Base-by-base conservation (phyloP, 805 yeast species). In the Naumovozyma dairenensis region DNA sequence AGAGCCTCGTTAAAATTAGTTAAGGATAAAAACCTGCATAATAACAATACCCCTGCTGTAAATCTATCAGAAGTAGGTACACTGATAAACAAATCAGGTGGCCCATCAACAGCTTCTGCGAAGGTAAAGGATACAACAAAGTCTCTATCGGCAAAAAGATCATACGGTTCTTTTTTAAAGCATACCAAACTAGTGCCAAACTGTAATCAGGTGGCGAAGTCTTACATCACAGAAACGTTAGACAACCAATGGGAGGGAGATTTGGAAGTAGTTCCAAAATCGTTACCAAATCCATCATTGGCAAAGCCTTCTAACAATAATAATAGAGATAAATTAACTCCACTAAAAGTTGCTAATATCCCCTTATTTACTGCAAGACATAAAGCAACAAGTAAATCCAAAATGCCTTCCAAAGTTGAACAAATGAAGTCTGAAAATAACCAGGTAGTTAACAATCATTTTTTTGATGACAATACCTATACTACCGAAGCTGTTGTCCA, bases 241-340 rank as follows among this genome's bases (percentile, higher is more conserved):
- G 22, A 6, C 6, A 7, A 20, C 6, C 6, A 10, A 20, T 20
- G 10, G 6, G 10, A 20, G 6, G 10, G 28, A 27, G 5, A 40
- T 39, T 18, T n/a, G n/a, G 56, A 53, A 33, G 42, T 46, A 2
- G 57, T 51, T 6, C 55, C 53, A 13, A 44, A 36, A 29, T 51
- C 57, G 5, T 38, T 36, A 15, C 43, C 36, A 5, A 29, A 41
- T 40, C 42, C 46, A 7, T 31, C 36, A 7, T 28, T 42, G 16
- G 48, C 40, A 9, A 42, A 40, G 21, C 45, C 49, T 6, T 25
- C 33, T 6, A 20, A 32, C 6, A 30, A 25, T 6, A n/a, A 21
- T n/a, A 16, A 33, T 6, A 7, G 22, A 20, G 7, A 7, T 24
- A 24, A 24, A 24, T 24, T 12, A 33, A 21, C 27, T 34, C 14